Conservation (phyloP, 192 early-diverging fungal genomes). For the Chytriomyces confervae region DNA sequence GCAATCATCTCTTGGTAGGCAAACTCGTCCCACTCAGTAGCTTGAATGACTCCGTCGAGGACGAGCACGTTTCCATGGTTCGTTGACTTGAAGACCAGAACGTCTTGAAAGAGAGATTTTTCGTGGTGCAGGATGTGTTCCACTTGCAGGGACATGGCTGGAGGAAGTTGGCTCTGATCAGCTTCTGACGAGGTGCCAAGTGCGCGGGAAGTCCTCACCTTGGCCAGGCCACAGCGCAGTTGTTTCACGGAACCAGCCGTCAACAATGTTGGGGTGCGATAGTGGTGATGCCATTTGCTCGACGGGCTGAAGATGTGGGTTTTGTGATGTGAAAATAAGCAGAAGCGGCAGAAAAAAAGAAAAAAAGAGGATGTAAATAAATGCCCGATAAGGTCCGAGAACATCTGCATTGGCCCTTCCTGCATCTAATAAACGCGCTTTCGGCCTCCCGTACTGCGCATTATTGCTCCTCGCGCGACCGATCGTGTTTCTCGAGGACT, state of each 20-base stretch:
- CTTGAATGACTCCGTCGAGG: constrained; percentile 97
- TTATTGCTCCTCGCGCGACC: no score
- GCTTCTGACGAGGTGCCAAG: not conserved
- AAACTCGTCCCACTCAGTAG: constrained; percentile 98
- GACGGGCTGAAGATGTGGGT: no score
- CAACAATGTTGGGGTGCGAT: constrained; percentile 88
- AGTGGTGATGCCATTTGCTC: constrained; percentile 3
- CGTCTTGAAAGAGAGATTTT: constrained; percentile 95
- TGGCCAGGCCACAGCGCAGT: constrained; percentile 97
- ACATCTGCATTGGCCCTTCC: no score
- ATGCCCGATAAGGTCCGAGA: constrained; percentile 1
- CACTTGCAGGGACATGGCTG: constrained; percentile 94
- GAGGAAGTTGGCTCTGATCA: not conserved
- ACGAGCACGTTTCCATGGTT: constrained; percentile 97
- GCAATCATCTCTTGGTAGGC: constrained; percentile 99
- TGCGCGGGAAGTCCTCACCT: constrained; percentile 54
- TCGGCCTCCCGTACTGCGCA: no score
- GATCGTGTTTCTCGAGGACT: no score
- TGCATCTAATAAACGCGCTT: no score
- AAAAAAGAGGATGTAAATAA: not conserved
- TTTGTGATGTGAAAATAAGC: no score
- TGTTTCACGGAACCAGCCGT: constrained; percentile 98
- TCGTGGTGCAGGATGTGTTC: constrained; percentile 94
- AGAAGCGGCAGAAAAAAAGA: not conserved
- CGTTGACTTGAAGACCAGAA: constrained; percentile 94